A percentile compares a stretch with the other conserved stretches of the same genome.
These are phyloP conservation scores for Backusella parvicylindrica DNA, from an alignment of 192 early-diverging fungal species.

Conservation along the genomic window DNA sequence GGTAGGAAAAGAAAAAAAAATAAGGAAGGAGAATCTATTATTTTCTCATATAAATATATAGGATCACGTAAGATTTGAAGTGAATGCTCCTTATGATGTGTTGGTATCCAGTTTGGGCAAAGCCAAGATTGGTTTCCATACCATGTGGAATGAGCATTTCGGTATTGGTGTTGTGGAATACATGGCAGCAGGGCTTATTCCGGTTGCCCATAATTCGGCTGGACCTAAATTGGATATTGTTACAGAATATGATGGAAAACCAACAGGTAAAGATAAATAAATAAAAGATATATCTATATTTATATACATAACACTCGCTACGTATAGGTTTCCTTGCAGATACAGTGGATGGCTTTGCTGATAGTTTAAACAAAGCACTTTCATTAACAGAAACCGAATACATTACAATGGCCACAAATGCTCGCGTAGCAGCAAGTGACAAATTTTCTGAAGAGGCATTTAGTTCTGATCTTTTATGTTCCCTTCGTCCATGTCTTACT, in stretches of 20 bases:
- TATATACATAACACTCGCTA: no score
- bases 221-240: constrained; percentile 90
- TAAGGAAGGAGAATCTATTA: neutral
- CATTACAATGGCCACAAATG: constrained; percentile 52
- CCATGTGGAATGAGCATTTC: constrained; percentile 99
- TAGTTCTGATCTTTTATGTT: constrained; percentile 22
- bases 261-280: constrained; percentile 21
- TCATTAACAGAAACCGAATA: constrained; percentile 39
- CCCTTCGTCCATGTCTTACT: constrained; percentile 27
- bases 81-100: constrained; percentile 76
- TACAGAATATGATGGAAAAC: constrained; percentile 36
- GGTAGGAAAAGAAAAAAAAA: constrained; percentile 31
- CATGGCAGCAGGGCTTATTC: constrained; percentile 88
- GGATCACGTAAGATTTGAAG: constrained; percentile 72
- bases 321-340: constrained; percentile 67
- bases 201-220: constrained; percentile 79
- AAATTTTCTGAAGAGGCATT: constrained; percentile 74
- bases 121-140: constrained; percentile 83
- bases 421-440: constrained; percentile 56
- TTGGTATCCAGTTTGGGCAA: constrained; percentile 59
- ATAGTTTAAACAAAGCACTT: constrained; percentile 45
- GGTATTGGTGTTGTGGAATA: constrained; percentile 98
- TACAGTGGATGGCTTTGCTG: constrained; percentile 63
- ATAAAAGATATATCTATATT: neutral
- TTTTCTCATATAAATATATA: constrained; percentile 18